Conservation (phyloP, 129 eudicot genomes). For the Cynara cardunculus region DNA sequence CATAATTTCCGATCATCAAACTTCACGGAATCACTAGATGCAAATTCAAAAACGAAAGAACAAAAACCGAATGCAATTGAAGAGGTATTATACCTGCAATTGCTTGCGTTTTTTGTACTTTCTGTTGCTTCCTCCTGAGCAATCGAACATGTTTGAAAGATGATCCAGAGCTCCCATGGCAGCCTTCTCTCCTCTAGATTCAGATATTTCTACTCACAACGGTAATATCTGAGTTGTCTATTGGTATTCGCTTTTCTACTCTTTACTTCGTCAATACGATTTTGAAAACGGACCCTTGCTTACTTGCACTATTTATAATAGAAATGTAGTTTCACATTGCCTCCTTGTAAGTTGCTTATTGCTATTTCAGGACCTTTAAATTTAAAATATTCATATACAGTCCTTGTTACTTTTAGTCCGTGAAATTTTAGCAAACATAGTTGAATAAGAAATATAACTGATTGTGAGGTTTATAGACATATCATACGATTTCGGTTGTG, state of each 20-base stretch:
- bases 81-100: slow-evolving; percentile 47
- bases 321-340: slow-evolving; percentile 3
- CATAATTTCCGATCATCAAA: neutral
- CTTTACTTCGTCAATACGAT: slow-evolving; percentile 6
- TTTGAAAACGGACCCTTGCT: slow-evolving; percentile 15
- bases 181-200: slow-evolving; percentile 12
- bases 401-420: neutral
- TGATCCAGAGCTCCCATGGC: slow-evolving; percentile 84
- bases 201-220: slow-evolving; percentile 24
- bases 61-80: neutral
- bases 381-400: neutral
- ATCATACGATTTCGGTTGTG: neutral
- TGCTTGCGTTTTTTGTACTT: slow-evolving; percentile 76
- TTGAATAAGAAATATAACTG: too few relatives aligned
- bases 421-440: too few relatives aligned
- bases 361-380: neutral
- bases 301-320: slow-evolving; percentile 13
- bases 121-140: slow-evolving; percentile 39
- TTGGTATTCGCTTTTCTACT: neutral
- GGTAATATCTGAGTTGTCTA: slow-evolving; percentile 3
- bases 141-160: slow-evolving; percentile 65
- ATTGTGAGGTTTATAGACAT: neutral
- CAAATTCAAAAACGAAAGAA: neutral
- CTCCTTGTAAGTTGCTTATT: neutral
- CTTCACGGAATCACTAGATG: neutral